Percentiles rank a stretch among this genome's conserved stretches.
Evolutionary conservation across 2,329 filamentous ascomycete species (phyloP).

Genomic region (Aschersonia sp.): DNA sequence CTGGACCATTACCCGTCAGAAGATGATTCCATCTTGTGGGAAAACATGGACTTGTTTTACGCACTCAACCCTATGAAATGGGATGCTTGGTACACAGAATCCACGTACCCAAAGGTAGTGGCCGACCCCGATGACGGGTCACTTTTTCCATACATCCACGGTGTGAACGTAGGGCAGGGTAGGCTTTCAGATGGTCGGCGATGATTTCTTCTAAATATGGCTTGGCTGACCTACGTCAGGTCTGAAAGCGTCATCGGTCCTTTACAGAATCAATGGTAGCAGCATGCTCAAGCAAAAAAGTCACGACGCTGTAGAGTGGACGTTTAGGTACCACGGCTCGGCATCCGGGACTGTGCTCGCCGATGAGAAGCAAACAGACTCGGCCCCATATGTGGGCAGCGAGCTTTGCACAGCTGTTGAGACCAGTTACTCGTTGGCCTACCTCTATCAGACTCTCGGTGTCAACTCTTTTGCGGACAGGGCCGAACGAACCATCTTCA

Average conservation of each 20-base stretch:
- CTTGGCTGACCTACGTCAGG: constrained; percentile 10
- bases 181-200: constrained; percentile 1
- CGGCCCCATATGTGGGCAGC: constrained; percentile 20
- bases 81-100: constrained; percentile 12
- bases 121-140: constrained; percentile 5
- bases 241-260: constrained; percentile 22
- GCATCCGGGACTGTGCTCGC: constrained; percentile 25
- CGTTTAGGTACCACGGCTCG: constrained; percentile 23
- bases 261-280: constrained; percentile 24
- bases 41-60: constrained; percentile 25
- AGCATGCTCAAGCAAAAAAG: constrained; percentile 19
- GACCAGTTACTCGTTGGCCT: constrained; percentile 16
- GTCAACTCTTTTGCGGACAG: constrained; percentile 29
- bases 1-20: constrained; percentile 16
- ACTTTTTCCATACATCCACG: constrained; percentile 20
- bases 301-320: constrained; percentile 20
- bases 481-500: constrained; percentile 38
- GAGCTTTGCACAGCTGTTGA: constrained; percentile 21
- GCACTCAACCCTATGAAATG: constrained; percentile 15
- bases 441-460: constrained; percentile 18
- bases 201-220: not conserved
- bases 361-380: constrained; percentile 23
- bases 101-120: constrained; percentile 8
- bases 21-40: constrained; percentile 18
- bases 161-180: constrained; percentile 29